Evolutionary conservation across 805 yeast species (phyloP), one percentile per base, ranked within the genome.

Genomic region (Millerozyma acaciae): DNA sequence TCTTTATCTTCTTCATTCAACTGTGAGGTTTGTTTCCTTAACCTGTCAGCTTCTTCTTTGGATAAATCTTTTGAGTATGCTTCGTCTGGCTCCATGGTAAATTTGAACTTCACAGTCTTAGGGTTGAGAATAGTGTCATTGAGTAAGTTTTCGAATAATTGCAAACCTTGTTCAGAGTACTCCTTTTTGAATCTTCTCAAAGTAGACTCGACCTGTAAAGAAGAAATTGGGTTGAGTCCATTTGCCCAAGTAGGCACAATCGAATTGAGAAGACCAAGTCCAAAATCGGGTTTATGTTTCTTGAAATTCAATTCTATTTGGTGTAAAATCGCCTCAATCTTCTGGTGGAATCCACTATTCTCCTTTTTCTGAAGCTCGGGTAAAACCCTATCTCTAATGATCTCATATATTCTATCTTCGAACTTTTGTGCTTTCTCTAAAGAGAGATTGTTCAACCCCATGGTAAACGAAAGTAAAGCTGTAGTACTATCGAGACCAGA

Each of bases 211-310:
- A 85, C 83, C 35, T 78, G 78, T 30, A 93, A 60, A 3, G 73
- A 47, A 8, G 76, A 72, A 44, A 90, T 65, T 2, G 95, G 94
- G 56, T 86, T 85, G n/a, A 76, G 73, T 15, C 75, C 76, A 53
- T 87, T 87, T 32, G 84, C 80, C 85, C 96, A 88, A 7, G 86
- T 78, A 6, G 95, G 85, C n/a, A 85, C 73, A 6, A 93, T 42
- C 1, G 86, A 72, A 51, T 77, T 77, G 21, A 90, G 65, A 29
- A 90, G 54, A 22, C 78, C 78, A 65, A 93, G 63, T 8, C 98
- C 98, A 63, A 87, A 93, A 39, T 85, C 84, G 0, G 97, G 80
- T 45, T 82, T 88, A 42, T 88, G 94, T 45, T 87, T 89, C 47
- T 86, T 86, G 53, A 86, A 80, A 21, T 78, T 60, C 19, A 93